Evolutionary conservation across 495 filamentous ascomycete genomes (phyloP), one percentile per base, ranked within the genome.

Genomic region (Podospora bellae-mahoneyi): DNA sequence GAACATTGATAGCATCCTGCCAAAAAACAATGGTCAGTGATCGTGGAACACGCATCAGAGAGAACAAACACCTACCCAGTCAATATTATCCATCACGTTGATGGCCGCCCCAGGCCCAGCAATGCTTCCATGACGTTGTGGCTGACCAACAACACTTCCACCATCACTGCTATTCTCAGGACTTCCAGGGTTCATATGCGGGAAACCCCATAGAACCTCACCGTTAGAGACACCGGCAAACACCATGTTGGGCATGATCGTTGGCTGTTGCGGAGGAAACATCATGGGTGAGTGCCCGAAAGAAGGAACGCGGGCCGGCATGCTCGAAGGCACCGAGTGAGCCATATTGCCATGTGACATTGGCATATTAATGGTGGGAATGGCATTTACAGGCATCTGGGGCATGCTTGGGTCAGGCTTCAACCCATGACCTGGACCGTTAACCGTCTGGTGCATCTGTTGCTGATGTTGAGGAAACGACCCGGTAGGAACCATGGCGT

Each of bases 141-240:
- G 27, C 65, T 65, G 66, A 67, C 73, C 62, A 67, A 72, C 70
- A 1, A 71, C 73, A 10, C 71, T 73, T 2, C 66, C 71, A 9
- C 72, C 66, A 55, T 79, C 79, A 62, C 76, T 80, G 56, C 73
- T 71, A 60, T 71, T 75, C 66, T 75, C 77, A 2, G 78, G 79
- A 39, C 79, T 81, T 4, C 72, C 70, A 4, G 75, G 66, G 44
- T 73, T 80, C 3, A 18, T 23, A 4, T 76, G 78, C 19, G 80
- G 78, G 9, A 82, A 34, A 23, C 79, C 76, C 80, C 80, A 83
- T 18, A 83, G 72, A 0, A 73, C 80, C 60, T 82, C 80, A 9
- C 81, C 79, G 63, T 83, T 80, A 7, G 80, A 79, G 3, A 82
- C 80, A 9, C 81, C 81, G 4, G 78, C 76, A 62, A 79, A 83